Evolutionary conservation across 345 rosid species (phyloP), one percentile per base, ranked within the genome.

Genomic region (Firmiana major): DNA sequence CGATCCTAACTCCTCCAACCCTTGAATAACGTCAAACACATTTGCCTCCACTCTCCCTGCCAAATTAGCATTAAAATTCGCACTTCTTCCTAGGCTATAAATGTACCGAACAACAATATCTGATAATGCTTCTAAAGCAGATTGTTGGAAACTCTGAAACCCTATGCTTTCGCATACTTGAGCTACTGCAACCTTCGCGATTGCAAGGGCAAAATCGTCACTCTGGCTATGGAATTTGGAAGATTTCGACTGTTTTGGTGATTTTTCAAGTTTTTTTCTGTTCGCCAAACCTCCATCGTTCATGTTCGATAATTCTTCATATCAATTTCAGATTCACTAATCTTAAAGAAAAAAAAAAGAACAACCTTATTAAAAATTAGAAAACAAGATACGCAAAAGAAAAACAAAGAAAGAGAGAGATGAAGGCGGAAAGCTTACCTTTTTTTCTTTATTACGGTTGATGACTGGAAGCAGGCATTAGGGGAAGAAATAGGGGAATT

Each of bases 201-300:
- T 46, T 19, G 90, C 87, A 19, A 53, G 84, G 0, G 91, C 68
- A 63, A 90, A 96, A 48, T 88, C 89, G 77, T 86, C 87, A 6
- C 81, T 71, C 53, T 53, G 53, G 9, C 62, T 53, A 19, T 6
- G 2, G n/a, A 53, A 53, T 53, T 71, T 53, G 28, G 63, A 71
- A 71, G 75, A 6, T 5, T 71, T 71, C 0, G 48, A 53, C 15
- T 36, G 48, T 2, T 53, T 53, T 54, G 75, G 83, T 7, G 71
- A 36, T 13, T 79, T 80, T 77, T 77, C 90, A 24, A 70, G 78
- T 76, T 86, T 79, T 81, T 81, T 85, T 83, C 81, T 85, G 85
- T 85, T 77, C 85, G 89, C 89, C 87, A 87, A 84, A 80, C 80
- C 92, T 84, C 98, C 94, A 92, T 91, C 87, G 87, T 75, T 96